Conservation (phyloP, 148 eudicot species). For the Cornus controversa region DNA sequence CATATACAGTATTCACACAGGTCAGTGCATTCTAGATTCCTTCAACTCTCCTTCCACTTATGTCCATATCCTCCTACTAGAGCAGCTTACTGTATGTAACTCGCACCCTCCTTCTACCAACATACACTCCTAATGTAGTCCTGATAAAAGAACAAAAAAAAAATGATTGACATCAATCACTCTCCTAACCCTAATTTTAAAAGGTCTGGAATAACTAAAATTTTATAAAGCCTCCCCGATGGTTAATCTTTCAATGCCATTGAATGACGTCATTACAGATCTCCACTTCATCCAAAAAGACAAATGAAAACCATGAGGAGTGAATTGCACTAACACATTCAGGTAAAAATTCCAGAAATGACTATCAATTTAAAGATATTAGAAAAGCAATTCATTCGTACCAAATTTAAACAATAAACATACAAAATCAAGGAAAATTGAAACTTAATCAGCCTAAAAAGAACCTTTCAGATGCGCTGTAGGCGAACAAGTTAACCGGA, state of each 20-base stretch:
- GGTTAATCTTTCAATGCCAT: not conserved
- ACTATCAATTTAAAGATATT: not conserved
- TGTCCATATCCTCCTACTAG: too few relatives aligned
- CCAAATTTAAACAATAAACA: not conserved
- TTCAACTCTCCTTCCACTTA: too few relatives aligned
- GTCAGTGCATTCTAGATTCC: too few relatives aligned
- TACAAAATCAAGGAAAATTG: constrained; percentile 1
- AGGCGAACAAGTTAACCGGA: constrained; percentile 37
- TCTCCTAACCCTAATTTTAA: not conserved
- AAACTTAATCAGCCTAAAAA: not conserved
- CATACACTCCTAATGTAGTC: not conserved
- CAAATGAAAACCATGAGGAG: not conserved
- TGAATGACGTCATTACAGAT: not conserved
- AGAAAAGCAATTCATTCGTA: not conserved
- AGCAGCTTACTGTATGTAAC: too few relatives aligned
- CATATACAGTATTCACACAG: not conserved
- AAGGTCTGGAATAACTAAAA: not conserved
- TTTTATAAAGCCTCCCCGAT: not conserved
- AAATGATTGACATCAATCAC: too few relatives aligned
- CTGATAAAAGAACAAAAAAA: too few relatives aligned
- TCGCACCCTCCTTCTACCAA: not conserved
- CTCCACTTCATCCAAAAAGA: not conserved
- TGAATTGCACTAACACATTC: not conserved
- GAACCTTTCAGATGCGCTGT: constrained; percentile 32
- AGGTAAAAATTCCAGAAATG: not conserved